Evolutionary conservation across 148 eudicot genomes (phyloP).

Genomic region (Agrostemma githago): DNA sequence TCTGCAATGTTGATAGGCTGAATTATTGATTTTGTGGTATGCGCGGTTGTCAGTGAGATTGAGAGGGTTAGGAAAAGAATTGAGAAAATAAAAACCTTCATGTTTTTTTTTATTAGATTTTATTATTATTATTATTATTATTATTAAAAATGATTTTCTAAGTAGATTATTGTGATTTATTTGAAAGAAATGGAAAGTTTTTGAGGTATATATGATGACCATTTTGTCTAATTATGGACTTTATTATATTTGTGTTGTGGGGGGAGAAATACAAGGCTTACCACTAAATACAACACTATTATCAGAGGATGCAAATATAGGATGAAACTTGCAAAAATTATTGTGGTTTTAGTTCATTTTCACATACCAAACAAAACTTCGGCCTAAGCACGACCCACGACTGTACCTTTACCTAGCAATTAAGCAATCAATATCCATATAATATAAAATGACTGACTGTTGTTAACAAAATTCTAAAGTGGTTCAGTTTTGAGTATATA

Average conservation of each 20-base stretch:
- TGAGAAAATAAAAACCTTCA: slow-evolving; percentile 16
- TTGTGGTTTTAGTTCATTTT: no score
- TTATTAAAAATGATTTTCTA: not conserved
- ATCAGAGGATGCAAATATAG: slow-evolving; percentile 15
- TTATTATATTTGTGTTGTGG: no score
- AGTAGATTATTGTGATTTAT: not conserved
- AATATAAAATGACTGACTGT: no score
- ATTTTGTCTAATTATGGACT: not conserved
- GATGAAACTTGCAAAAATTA: not conserved
- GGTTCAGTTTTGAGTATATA: no score
- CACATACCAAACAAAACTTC: no score
- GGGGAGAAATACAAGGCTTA: slow-evolving; percentile 19
- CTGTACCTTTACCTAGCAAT: no score
- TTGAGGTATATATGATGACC: not conserved
- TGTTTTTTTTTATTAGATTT: not conserved
- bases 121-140: no score
- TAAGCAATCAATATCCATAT: no score
- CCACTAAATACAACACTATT: slow-evolving; percentile 10
- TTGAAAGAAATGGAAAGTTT: not conserved
- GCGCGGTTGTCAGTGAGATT: not conserved
- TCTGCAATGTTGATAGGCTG: slow-evolving; percentile 12
- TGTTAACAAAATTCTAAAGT: no score
- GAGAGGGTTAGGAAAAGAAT: slow-evolving; percentile 16
- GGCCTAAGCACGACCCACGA: no score
- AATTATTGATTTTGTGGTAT: not conserved